Conservation (phyloP, 2,329 filamentous ascomycete species). For the Lasiodiplodia theobromae region DNA sequence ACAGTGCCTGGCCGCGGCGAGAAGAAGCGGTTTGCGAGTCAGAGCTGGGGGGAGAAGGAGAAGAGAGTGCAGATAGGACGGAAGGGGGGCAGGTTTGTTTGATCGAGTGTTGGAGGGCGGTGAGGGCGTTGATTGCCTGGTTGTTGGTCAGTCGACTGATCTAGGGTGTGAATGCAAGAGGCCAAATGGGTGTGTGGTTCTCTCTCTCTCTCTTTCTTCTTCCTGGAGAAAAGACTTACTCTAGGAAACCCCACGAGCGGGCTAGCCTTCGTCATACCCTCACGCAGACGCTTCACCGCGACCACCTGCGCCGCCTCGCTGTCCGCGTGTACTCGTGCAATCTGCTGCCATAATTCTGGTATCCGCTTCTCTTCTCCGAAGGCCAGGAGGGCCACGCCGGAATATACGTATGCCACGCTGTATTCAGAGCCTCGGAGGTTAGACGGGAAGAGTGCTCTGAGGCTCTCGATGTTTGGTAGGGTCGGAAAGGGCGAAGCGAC, state of each 20-base stretch:
- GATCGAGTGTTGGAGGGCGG: slow-evolving; percentile 8
- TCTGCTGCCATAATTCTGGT: slow-evolving; percentile 22
- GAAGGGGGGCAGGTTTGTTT: background rate
- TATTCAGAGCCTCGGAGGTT: slow-evolving; percentile 2
- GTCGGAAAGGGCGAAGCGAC: background rate
- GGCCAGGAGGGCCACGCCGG: slow-evolving; percentile 19
- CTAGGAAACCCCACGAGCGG: slow-evolving; percentile 28
- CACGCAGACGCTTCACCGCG: slow-evolving; percentile 15
- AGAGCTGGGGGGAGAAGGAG: background rate
- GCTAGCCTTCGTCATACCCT: slow-evolving; percentile 16
- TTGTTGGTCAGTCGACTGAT: background rate
- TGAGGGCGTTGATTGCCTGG: slow-evolving; percentile 29
- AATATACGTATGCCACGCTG: slow-evolving; percentile 17
- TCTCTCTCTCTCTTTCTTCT: background rate
- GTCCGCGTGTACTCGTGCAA: background rate
- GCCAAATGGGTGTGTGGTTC: too few relatives aligned
- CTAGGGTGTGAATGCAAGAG: too few relatives aligned
- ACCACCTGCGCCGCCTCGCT: slow-evolving; percentile 9
- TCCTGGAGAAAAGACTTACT: background rate
- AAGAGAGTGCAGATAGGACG: background rate
- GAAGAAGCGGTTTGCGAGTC: too few relatives aligned
- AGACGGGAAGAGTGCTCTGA: slow-evolving; percentile 5
- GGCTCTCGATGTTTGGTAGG: background rate
- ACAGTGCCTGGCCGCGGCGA: slow-evolving; percentile 27
- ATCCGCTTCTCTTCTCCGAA: slow-evolving; percentile 19